These are phyloP conservation scores for Triticum urartu DNA, from an alignment of 176 grass and related monocot species.

Conservation along the genomic window DNA sequence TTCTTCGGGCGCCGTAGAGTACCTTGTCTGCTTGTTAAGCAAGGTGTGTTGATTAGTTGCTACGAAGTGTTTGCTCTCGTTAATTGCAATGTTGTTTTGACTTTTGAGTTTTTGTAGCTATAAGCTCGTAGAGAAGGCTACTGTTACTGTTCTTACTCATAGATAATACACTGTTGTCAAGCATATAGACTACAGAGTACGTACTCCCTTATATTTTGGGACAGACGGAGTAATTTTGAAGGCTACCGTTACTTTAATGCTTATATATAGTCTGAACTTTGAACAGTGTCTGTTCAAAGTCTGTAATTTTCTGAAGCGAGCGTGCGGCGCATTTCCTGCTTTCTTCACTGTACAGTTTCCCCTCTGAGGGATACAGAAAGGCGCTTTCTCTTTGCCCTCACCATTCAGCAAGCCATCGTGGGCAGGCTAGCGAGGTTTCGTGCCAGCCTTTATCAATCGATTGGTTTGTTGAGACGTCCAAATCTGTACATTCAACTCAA, in stretches of 20 bases:
- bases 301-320: not conserved
- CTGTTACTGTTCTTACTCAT: not conserved
- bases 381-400: not conserved
- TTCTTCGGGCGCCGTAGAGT: constrained; percentile 23
- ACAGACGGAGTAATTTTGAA: not conserved
- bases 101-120: not conserved
- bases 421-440: not conserved
- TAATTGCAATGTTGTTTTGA: not conserved
- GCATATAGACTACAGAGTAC: not conserved
- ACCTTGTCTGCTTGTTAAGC: not conserved
- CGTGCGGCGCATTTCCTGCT: not conserved
- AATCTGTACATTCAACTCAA: constrained; percentile 13
- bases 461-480: constrained; percentile 44
- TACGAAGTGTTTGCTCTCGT: not conserved
- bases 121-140: not conserved
- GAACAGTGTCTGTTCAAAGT: no score
- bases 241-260: not conserved
- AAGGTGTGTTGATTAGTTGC: not conserved
- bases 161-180: not conserved
- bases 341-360: not conserved
- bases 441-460: not conserved
- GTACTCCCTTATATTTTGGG: no score
- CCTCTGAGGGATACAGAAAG: not conserved
- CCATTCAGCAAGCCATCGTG: not conserved
- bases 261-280: no score